These are phyloP conservation scores for Arachis hypogaea DNA, from an alignment of 306 rosid species.

Conservation along the genomic window DNA sequence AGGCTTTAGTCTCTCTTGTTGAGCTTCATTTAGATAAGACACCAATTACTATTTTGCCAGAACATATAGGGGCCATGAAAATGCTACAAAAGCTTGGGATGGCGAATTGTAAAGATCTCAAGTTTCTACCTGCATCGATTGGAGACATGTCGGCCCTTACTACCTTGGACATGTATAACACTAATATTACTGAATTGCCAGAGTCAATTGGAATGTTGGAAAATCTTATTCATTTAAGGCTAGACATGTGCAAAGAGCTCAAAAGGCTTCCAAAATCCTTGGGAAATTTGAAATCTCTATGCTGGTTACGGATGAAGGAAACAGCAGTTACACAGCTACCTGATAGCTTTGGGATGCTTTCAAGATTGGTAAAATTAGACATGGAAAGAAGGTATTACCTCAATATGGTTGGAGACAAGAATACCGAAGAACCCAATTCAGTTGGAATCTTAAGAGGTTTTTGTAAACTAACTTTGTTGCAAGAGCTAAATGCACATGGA, in stretches of 20 bases:
- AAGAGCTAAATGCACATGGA: conserved; percentile 43
- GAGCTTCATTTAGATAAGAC: conserved; percentile 45
- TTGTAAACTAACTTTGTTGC: conserved; percentile 46
- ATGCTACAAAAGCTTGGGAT: conserved; percentile 50
- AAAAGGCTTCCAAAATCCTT: conserved; percentile 55
- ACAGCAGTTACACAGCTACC: conserved; percentile 55
- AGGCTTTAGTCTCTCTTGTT: conserved; percentile 42
- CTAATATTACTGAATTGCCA: conserved; percentile 52
- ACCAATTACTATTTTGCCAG: conserved; percentile 50
- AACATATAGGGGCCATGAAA: conserved; percentile 48
- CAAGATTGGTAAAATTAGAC: conserved; percentile 40
- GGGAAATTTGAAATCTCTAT: conserved; percentile 52
- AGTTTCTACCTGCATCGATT: conserved; percentile 48
- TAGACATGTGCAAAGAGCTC: conserved; percentile 47
- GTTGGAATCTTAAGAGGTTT: conserved; percentile 45
- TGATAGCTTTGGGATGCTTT: conserved; percentile 58
- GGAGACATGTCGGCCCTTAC: conserved; percentile 48
- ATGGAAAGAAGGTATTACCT: conserved; percentile 44
- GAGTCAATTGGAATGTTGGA: conserved; percentile 54
- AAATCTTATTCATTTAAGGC: conserved; percentile 42
- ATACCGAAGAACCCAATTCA: conserved; percentile 29
- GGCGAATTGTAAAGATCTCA: conserved; percentile 42
- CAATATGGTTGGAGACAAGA: background rate
- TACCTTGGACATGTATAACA: conserved; percentile 38
- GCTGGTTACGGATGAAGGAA: conserved; percentile 44